Evolutionary conservation across 768 basidiomycete genomes (phyloP).

Genomic region (Podaxis carcinomalis): DNA sequence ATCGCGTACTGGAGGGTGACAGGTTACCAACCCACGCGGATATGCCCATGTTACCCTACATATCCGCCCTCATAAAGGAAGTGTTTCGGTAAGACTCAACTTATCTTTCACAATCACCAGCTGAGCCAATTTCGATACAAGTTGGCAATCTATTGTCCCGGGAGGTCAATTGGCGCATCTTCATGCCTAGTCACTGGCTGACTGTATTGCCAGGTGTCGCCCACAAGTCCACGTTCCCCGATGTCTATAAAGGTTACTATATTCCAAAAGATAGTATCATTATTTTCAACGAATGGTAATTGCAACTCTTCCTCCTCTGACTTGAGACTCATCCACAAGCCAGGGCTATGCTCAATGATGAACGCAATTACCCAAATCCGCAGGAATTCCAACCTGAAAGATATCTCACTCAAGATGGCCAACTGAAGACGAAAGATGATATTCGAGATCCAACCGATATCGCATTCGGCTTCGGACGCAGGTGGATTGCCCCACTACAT

Average conservation of each 20-base stretch:
- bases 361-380: conserved; percentile 8
- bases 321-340: not conserved
- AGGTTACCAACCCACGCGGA: conserved; percentile 23
- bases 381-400: conserved; percentile 5
- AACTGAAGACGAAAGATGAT: not conserved
- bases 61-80: conserved; percentile 21
- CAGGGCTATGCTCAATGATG: conserved; percentile 12
- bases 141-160: conserved; percentile 1
- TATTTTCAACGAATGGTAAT: conserved; percentile 4
- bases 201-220: not conserved
- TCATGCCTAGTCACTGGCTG: not conserved
- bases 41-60: conserved; percentile 19
- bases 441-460: conserved; percentile 6
- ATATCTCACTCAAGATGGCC: conserved; percentile 4
- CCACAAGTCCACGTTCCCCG: not conserved
- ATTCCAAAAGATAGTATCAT: not conserved
- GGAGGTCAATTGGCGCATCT: not conserved
- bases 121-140: not conserved
- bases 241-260: conserved; percentile 5
- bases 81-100: conserved; percentile 18
- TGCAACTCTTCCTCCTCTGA: not conserved
- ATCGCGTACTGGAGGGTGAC: conserved; percentile 18
- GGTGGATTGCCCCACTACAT: not conserved
- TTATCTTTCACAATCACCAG: not conserved
- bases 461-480: conserved; percentile 13